A percentile compares a stretch with the other conserved stretches of the same genome.
These are phyloP conservation scores for Sclerotinia nivalis DNA, from an alignment of 2,329 filamentous ascomycete genomes.

Conservation along the genomic window DNA sequence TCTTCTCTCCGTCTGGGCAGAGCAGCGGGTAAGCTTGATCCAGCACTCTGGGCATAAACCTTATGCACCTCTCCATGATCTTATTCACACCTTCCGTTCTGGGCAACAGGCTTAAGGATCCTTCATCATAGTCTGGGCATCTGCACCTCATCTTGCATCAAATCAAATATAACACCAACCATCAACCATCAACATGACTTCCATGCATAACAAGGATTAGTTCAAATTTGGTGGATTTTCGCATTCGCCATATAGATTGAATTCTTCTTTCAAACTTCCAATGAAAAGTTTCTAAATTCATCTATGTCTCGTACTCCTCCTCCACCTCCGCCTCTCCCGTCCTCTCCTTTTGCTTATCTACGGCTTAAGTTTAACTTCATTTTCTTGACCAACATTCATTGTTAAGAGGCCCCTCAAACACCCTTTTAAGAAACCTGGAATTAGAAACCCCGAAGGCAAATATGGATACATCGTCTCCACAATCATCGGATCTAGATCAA, in stretches of 20 bases:
- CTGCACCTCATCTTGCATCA: slow-evolving; percentile 6
- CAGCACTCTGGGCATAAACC: background rate
- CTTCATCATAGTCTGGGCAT: background rate
- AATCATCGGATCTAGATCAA: slow-evolving; percentile 2
- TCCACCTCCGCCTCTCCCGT: background rate
- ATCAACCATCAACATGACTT: background rate
- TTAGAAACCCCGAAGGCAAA: background rate
- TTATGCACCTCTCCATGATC: background rate
- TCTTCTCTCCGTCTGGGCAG: background rate
- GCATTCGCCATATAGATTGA: background rate
- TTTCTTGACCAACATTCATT: slow-evolving; percentile 7
- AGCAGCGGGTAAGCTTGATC: background rate
- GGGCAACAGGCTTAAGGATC: background rate
- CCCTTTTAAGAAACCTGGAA: background rate
- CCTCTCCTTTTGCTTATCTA: background rate
- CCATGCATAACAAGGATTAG: background rate
- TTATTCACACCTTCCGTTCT: background rate
- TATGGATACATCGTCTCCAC: slow-evolving; percentile 12
- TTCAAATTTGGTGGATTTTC: background rate
- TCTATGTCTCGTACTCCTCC: background rate
- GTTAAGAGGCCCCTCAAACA: background rate
- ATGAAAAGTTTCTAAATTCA: background rate
- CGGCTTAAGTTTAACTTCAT: background rate
- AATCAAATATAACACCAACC: background rate
- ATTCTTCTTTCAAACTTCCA: background rate